Base-by-base conservation (phyloP, 2,329 filamentous ascomycete genomes). In the Magnaporthiopsis incrustans region DNA sequence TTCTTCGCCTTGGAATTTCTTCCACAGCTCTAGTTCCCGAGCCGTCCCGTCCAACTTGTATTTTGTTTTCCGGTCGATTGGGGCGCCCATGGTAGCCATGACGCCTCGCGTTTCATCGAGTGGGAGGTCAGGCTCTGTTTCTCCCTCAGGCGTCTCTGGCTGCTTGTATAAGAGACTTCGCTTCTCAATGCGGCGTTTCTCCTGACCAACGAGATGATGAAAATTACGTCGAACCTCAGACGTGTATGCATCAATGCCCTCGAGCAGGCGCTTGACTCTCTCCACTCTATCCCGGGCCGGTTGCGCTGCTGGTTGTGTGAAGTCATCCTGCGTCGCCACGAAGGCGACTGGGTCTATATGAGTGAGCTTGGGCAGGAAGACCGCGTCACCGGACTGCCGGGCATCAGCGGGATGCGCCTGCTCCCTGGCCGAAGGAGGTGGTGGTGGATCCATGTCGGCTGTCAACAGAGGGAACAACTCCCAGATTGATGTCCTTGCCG, bases 131-230 rank as follows among this genome's bases (percentile, higher is more conserved):
- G 38, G 6, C 32, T 50, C 62, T 58, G 59, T n/a, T 56, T 35
- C 57, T 63, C 50, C 64, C 22, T 6, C 59, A 63, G 11, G 50
- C 25, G 38, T 38, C 57, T 33, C 5, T 25, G 32, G 27, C 32
- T 32, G 10, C 60, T 62, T 32, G 69, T 67, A 10, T 50, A 57
- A 15, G 30, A 63, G 14, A 66, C 67, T 3, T 72, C 72, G 10
- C 67, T 65, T 22, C 65, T 64, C 4, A 74, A 74, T 69, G 18
- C 74, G 74, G 30, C 64, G 65, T 64, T 71, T 72, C 66, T 77
- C 75, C 26, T 74, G 71, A 60, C 71, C 68, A 53, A 75, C 73
- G 60, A 77, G 70, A 65, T 71, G 71, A 33, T 71, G 53, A 27
- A 77, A 65, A 59, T 75, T 76, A 27, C 71, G 68, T 33, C 69